These are phyloP conservation scores for Isabelozyma gotoi DNA, from an alignment of 805 yeast species.

Conservation along the genomic window DNA sequence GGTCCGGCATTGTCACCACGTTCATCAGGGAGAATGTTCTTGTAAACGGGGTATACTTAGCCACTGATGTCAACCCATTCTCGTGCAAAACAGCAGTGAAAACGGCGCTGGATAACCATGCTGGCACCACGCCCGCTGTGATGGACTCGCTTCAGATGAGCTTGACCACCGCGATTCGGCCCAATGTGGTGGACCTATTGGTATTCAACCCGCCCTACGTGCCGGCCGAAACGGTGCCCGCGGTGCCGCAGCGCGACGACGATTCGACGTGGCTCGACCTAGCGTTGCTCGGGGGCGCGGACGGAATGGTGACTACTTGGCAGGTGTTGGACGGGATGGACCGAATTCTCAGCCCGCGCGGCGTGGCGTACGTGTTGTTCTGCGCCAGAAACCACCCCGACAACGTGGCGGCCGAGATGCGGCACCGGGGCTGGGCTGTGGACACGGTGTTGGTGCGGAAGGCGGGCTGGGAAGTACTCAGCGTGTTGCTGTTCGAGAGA, in stretches of 20 bases:
- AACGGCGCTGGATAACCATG: constrained; percentile 23
- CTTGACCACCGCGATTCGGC: constrained; percentile 51
- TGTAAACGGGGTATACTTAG: constrained; percentile 50
- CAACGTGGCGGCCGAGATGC: constrained; percentile 50
- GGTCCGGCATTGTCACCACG: constrained; percentile 86
- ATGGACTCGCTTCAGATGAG: constrained; percentile 49
- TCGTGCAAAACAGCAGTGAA: constrained; percentile 53
- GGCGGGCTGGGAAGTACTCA: constrained; percentile 95
- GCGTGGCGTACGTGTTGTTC: constrained; percentile 84
- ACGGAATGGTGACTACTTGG: constrained; percentile 87
- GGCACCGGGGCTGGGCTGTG: constrained; percentile 50
- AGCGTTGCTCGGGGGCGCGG: constrained; percentile 85
- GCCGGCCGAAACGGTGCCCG: constrained; percentile 79
- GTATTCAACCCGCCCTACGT: constrained; percentile 97
- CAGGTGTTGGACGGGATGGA: constrained; percentile 56
- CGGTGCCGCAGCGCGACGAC: constrained; percentile 43
- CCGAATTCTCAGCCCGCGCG: constrained; percentile 50
- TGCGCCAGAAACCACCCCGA: constrained; percentile 90
- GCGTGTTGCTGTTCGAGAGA: constrained; percentile 61
- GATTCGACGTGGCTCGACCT: constrained; percentile 78
- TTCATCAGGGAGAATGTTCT: constrained; percentile 65
- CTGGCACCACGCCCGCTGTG: neutral
- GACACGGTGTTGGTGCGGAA: constrained; percentile 61
- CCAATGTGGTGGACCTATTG: constrained; percentile 59
- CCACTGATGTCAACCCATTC: constrained; percentile 80